These are phyloP conservation scores for Rhododendron griersonianum DNA, from an alignment of 148 eudicot species.

Conservation along the genomic window DNA sequence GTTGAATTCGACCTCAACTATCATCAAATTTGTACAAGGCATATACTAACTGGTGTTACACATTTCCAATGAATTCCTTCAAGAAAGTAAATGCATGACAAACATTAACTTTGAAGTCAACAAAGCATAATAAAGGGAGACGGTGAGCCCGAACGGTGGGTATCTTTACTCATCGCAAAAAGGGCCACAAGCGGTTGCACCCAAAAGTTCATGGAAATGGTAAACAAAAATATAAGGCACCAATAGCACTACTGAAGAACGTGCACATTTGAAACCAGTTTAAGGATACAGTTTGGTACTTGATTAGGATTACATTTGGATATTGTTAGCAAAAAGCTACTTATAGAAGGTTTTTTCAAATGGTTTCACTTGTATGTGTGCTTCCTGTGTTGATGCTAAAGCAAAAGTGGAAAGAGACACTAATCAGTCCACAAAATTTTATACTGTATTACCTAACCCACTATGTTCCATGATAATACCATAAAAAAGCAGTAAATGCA, in stretches of 20 bases:
- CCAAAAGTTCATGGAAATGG: background rate
- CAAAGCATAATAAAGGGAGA: background rate
- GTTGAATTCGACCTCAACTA: background rate
- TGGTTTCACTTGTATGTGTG: background rate
- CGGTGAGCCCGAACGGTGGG: background rate
- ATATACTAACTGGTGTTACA: background rate
- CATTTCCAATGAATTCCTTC: background rate
- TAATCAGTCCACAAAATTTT: background rate
- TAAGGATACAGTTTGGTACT: background rate
- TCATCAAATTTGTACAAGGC: background rate
- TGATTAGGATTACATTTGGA: background rate
- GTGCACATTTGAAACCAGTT: background rate
- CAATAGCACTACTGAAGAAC: background rate
- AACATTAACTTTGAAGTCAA: background rate
- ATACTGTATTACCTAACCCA: background rate
- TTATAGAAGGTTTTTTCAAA: background rate
- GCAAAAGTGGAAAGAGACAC: background rate
- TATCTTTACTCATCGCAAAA: background rate
- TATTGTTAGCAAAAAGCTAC: background rate
- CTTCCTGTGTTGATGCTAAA: background rate
- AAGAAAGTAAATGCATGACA: background rate
- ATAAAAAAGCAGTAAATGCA: background rate
- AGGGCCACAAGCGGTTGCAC: background rate
- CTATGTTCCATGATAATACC: background rate
- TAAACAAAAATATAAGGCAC: background rate